Percentiles rank a stretch among this genome's conserved stretches.
These are phyloP conservation scores for Neurospora africana DNA, from an alignment of 495 filamentous ascomycete genomes.

Conservation along the genomic window DNA sequence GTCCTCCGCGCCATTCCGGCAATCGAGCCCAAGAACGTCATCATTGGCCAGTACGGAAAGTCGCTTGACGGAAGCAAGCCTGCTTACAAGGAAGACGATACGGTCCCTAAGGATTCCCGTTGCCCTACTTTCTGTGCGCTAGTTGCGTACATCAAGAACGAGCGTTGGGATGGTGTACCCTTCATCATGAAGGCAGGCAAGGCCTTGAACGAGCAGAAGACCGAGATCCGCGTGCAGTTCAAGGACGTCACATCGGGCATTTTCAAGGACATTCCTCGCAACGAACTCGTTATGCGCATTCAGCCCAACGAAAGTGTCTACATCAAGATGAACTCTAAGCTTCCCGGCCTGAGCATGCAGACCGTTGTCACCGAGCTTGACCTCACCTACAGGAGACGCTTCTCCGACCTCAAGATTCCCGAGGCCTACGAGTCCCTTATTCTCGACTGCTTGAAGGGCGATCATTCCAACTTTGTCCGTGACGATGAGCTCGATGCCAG, in stretches of 20 bases:
- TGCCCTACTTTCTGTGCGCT: conserved; percentile 98
- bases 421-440: conserved; percentile 98
- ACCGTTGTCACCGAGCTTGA: conserved; percentile 98
- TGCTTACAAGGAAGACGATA: conserved; percentile 96
- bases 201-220: conserved; percentile 99
- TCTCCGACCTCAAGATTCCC: conserved; percentile 98
- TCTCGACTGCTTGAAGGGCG: conserved; percentile 93
- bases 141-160: conserved; percentile 98
- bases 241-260: conserved; percentile 98
- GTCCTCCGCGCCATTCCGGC: conserved; percentile 87
- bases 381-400: conserved; percentile 93
- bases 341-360: conserved; percentile 98
- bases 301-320: conserved; percentile 99
- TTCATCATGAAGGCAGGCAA: conserved; percentile 99
- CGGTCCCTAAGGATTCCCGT: conserved; percentile 90
- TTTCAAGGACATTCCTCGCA: conserved; percentile 99
- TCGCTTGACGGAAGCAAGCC: conserved; percentile 96
- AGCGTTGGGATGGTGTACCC: conserved; percentile 98
- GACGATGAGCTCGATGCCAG: conserved; percentile 97
- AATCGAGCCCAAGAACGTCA: conserved; percentile 99
- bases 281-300: conserved; percentile 98
- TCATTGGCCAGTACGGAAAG: conserved; percentile 97
- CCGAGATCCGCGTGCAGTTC: conserved; percentile 98
- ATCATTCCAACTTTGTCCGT: conserved; percentile 99
- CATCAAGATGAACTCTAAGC: conserved; percentile 99